Conservation (phyloP, 805 yeast genomes). For the Monosporozyma siamensis region DNA sequence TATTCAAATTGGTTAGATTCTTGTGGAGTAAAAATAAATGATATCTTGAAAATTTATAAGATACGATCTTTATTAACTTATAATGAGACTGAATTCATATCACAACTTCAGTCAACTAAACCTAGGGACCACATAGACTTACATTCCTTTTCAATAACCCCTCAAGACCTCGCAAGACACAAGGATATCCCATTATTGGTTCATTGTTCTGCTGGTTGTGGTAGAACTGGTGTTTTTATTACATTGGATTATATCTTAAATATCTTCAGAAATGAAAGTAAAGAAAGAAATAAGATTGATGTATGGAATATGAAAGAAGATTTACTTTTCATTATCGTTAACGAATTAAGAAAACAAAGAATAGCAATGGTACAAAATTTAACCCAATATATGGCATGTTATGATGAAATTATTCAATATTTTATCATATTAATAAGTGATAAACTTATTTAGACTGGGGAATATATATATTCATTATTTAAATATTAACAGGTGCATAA, state of each 20-base stretch:
- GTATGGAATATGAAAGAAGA: conserved; percentile 39
- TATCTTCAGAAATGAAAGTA: conserved; percentile 26
- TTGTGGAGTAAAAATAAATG: conserved; percentile 39
- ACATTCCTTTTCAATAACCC: neutral
- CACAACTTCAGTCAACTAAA: no score
- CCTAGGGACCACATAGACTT: no score
- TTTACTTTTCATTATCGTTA: conserved; percentile 49
- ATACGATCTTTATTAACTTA: conserved; percentile 28
- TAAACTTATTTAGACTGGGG: neutral
- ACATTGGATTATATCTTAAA: conserved; percentile 46
- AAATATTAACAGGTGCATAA: neutral
- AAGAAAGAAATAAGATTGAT: conserved; percentile 32
- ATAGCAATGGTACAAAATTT: conserved; percentile 72
- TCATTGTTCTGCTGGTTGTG: conserved; percentile 97
- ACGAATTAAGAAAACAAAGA: conserved; percentile 56
- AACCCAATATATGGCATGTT: conserved; percentile 62
- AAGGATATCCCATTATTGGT: conserved; percentile 45
- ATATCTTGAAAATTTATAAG: neutral
- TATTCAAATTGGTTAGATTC: conserved; percentile 79
- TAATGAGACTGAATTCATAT: neutral
- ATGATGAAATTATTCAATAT: conserved; percentile 40
- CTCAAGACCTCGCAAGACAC: neutral
- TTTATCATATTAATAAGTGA: conserved; percentile 15
- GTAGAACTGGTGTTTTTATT: conserved; percentile 85
- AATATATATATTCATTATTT: conserved; percentile 1